Base-by-base conservation (phyloP, 1,139 yeast genomes). In the Blastobotrys apis region DNA sequence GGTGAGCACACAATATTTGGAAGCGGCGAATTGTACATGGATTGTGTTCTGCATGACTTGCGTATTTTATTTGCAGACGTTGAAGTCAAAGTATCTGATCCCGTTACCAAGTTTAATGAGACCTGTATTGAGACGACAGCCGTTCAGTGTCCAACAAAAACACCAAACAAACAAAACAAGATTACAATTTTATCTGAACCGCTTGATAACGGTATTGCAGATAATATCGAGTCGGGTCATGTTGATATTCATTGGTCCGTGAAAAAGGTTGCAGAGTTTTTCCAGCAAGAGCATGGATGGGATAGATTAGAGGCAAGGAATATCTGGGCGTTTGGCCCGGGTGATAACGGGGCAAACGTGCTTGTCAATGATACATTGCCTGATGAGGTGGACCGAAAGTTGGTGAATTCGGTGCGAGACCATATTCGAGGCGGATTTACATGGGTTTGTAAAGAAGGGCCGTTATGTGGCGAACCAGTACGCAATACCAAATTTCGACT, bases 371-470 rank as follows among this genome's bases (percentile, higher is more conserved):
- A 90, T 57, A 84, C 94, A 0, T 60, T 90, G 2, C 80, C 85
- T 4, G 77, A 72, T 19, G 92, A 84, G 49, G 81, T 81, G 1
- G 84, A 85, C 56, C 78, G 79, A 56, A 64, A 65, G 15, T 48
- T 69, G n/a, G 60, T 87, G 19, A 53, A 58, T 2, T 48, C 69
- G 0, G 69, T 75, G 20, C 80, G 77, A 50, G 78, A 75, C 4
- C 68, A 79, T 1, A 72, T 92, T 0, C 65, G 71, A 4, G 80
- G 81, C 52, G 98, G 97, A 0, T 92, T 90, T 64, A 75, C 76
- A 55, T 86, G 96, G 94, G 81, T 84, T 8, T 72, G 78, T 0
- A 72, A 79, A 45, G 96, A 87, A 56, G 98, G 98, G 0, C 98
- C 98, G 0, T 67, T 94, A 22, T 81, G 95, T 52, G 95, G 84